Percentiles rank a stretch among this genome's conserved stretches.
phyloP scores from a whole-genome alignment of 768 basidiomycete genomes.

The Gelatoporia subvermispora region DNA sequence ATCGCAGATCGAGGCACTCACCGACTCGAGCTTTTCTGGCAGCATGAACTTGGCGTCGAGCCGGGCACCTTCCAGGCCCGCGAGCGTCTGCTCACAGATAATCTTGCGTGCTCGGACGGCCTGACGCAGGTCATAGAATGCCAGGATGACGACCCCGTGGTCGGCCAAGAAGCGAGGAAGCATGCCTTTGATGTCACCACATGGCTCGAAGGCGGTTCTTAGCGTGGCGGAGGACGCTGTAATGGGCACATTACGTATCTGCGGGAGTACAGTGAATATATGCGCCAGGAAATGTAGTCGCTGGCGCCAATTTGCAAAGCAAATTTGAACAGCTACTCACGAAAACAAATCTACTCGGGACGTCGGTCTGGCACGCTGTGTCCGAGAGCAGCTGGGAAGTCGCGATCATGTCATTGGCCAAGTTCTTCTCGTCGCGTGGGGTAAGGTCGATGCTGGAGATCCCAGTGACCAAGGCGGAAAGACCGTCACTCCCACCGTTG shows the following conservation, averaged over 20 bases:
- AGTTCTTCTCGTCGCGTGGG: slow-evolving; percentile 10
- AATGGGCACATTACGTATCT: slow-evolving; percentile 38
- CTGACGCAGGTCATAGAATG: slow-evolving; percentile 58
- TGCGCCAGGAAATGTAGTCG: not conserved
- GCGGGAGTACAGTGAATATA: slow-evolving; percentile 13
- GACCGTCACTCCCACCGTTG: not conserved
- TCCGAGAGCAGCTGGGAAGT: not conserved
- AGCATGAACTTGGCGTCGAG: slow-evolving; percentile 4
- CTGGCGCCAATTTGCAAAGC: not conserved
- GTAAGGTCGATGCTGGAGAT: slow-evolving; percentile 11
- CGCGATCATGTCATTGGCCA: slow-evolving; percentile 5
- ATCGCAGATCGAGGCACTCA: not conserved
- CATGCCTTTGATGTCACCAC: slow-evolving; percentile 47
- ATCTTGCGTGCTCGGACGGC: slow-evolving; percentile 36
- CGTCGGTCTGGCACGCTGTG: not conserved
- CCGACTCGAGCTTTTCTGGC: slow-evolving; percentile 8
- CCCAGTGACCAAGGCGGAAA: slow-evolving; percentile 3
- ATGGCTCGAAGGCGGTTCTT: slow-evolving; percentile 23
- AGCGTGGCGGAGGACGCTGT: slow-evolving; percentile 26
- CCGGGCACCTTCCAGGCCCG: slow-evolving; percentile 13
- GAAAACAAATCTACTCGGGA: slow-evolving; percentile 23
- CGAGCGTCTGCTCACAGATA: slow-evolving; percentile 15
- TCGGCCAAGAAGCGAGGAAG: slow-evolving; percentile 46
- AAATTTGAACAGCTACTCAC: slow-evolving; percentile 9
- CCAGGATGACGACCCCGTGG: slow-evolving; percentile 50